Conservation (phyloP, 1,284 basidiomycete genomes). For the Meira nashicola region DNA sequence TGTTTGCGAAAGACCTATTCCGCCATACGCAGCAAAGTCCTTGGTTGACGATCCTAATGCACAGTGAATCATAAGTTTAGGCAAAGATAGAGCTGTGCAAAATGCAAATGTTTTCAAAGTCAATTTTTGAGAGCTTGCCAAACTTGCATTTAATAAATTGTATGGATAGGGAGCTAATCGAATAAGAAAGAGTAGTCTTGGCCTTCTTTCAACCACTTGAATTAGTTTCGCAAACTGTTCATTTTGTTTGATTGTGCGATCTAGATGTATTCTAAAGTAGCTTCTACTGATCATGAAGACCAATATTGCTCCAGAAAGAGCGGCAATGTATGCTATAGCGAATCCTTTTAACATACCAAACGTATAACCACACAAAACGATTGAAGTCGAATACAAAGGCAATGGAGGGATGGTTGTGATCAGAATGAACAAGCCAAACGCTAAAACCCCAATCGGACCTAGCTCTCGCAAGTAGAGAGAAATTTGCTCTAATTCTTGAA, state of each 20-base stretch:
- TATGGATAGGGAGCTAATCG: slow-evolving; percentile 64
- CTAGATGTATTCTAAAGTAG: slow-evolving; percentile 66
- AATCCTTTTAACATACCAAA: slow-evolving; percentile 74
- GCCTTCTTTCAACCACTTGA: slow-evolving; percentile 76
- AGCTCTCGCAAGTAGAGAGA: slow-evolving; percentile 33
- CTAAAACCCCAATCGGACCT: slow-evolving; percentile 32
- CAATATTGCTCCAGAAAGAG: slow-evolving; percentile 69
- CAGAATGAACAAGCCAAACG: slow-evolving; percentile 47
- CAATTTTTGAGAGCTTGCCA: slow-evolving; percentile 73
- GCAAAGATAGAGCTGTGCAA: slow-evolving; percentile 74
- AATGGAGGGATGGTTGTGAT: slow-evolving; percentile 61
- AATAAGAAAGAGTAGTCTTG: slow-evolving; percentile 75
- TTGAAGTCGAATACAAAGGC: slow-evolving; percentile 79
- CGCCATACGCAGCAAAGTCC: slow-evolving; percentile 69
- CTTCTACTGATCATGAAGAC: slow-evolving; percentile 72
- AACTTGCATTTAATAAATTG: slow-evolving; percentile 83
- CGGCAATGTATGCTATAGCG: slow-evolving; percentile 75
- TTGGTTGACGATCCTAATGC: slow-evolving; percentile 74
- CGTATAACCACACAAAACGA: slow-evolving; percentile 78
- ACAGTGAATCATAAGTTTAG: slow-evolving; percentile 81
- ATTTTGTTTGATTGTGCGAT: slow-evolving; percentile 64
- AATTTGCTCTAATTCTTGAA: slow-evolving; percentile 38
- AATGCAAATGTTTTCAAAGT: slow-evolving; percentile 69
- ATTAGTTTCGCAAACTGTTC: slow-evolving; percentile 58
- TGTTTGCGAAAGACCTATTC: too few relatives aligned